Evolutionary conservation across 352 stramenopile genomes (phyloP).

Genomic region (Phytopythium vexans): DNA sequence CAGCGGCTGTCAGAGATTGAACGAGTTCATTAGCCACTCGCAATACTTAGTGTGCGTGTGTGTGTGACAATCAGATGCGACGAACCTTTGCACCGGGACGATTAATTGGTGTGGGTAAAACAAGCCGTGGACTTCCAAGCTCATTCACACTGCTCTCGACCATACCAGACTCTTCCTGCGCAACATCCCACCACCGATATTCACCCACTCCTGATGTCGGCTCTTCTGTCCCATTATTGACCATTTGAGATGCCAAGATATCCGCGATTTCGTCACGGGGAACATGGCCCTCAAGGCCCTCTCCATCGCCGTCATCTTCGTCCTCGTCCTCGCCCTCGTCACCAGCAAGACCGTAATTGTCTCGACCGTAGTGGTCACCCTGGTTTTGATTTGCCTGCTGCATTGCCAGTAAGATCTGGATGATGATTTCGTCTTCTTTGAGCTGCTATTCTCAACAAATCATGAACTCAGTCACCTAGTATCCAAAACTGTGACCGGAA

Average conservation of each 20-base stretch:
- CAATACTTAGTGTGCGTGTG: no score
- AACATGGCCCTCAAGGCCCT: constrained; percentile 16
- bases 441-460: neutral
- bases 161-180: constrained; percentile 19
- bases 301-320: constrained; percentile 14
- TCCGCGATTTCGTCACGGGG: constrained; percentile 51
- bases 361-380: constrained; percentile 13
- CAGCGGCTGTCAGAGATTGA: neutral
- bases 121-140: constrained; percentile 43
- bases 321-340: constrained; percentile 8
- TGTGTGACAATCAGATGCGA: no score
- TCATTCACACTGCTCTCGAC: constrained; percentile 38
- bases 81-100: constrained; percentile 23
- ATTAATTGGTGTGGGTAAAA: constrained; percentile 12
- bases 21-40: no score
- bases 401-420: constrained; percentile 49
- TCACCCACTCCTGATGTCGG: constrained; percentile 6
- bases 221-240: constrained; percentile 17
- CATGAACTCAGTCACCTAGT: no score
- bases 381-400: constrained; percentile 22
- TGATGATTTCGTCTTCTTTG: constrained; percentile 48
- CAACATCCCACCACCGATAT: constrained; percentile 56
- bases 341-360: constrained; percentile 5
- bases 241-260: constrained; percentile 61
- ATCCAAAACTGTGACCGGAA: no score